Base-by-base conservation (phyloP, 768 basidiomycete genomes). In the Lactarius quietus region DNA sequence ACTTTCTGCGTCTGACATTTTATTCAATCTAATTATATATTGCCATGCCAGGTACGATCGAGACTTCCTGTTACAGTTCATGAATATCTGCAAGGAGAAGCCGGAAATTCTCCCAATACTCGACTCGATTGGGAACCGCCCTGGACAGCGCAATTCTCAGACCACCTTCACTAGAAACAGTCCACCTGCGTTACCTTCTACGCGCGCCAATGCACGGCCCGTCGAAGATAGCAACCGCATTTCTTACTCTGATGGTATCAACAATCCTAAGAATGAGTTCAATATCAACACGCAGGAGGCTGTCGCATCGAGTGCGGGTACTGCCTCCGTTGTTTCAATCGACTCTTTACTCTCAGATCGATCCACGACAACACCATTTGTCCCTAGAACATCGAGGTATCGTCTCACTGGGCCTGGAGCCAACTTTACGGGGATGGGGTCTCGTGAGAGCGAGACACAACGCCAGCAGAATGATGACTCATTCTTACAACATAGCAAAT, bases 181-280 rank as follows among this genome's bases (percentile, higher is more conserved):
- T 52, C 72, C 83, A 23, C 75, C 78, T 12, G 74, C 84, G 48
- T 82, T 83, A 61, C 84, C 83, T n/a, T 89, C 87, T 58, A 86
- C 88, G 0, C 79, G 98, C 48, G 85, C 86, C 14, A 88, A 92
- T 12, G 95, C 96, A 36, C 85, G 88, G 59, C 84, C 86, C 68
- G 96, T 98, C 69, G 87, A 90, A 63, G 86, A n/a, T n/a, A n/a
- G n/a, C n/a, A n/a, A n/a, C n/a, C n/a, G n/a, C n/a, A n/a, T n/a
- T n/a, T n/a, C n/a, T n/a, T n/a, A n/a, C n/a, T n/a, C n/a, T n/a
- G n/a, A n/a, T n/a, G n/a, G 89, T 54, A 84, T 94, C 74, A 81
- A 81, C 73, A 91, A 93, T 61, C 95, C 96, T 3, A 84, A 83
- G 69, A 78, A 87, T 10, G 93, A 93, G 69, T 88, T 98, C 69